Base-by-base conservation (phyloP, 1,139 yeast genomes). In the Lodderomyces parapsilosis region DNA sequence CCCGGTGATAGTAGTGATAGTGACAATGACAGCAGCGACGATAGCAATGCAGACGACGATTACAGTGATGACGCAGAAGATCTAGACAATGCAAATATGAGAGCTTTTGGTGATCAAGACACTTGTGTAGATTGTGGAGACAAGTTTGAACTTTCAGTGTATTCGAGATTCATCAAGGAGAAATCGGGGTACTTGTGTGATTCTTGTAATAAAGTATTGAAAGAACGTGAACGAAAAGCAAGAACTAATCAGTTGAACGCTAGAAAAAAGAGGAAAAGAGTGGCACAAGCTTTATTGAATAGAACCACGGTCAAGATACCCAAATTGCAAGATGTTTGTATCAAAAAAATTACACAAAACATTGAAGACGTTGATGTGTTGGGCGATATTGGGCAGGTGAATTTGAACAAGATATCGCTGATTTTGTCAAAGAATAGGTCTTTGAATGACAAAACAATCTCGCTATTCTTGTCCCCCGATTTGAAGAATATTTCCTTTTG, bases 201-300 rank as follows among this genome's bases (percentile, higher is more conserved):
- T 22, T 70, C 71, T 1, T 88, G 96, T 61, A 77, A 83, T 23
- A 74, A 70, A 44, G 58, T 57, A 31, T 65, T 70, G 40, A 67
- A 68, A 50, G 65, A 64, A 36, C 58, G 71, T 37, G 83, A 79
- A 48, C 59, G 71, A 38, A 63, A 71, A 25, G 63, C 70, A 41
- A 73, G 74, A 48, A 74, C 66, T 53, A 80, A 71, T 60, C 84
- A 77, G 59, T 54, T 80, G 23, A 77, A 78, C 45, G 87, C 89
- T 11, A 72, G 95, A 43, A 84, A 83, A 57, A 78, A 78, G 56
- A 76, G 96, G 46, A 87, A 85, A 66, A 81, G 80, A 63, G 70
- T 86, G 31, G 97, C 98, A 0, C 86, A 83, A 47, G 95, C 96
- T 2, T 68, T 93, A 39, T 71, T 93, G 44, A 91, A 93, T 55